Conservation (phyloP, 2,329 filamentous ascomycete species). For the Drechslera avenae region DNA sequence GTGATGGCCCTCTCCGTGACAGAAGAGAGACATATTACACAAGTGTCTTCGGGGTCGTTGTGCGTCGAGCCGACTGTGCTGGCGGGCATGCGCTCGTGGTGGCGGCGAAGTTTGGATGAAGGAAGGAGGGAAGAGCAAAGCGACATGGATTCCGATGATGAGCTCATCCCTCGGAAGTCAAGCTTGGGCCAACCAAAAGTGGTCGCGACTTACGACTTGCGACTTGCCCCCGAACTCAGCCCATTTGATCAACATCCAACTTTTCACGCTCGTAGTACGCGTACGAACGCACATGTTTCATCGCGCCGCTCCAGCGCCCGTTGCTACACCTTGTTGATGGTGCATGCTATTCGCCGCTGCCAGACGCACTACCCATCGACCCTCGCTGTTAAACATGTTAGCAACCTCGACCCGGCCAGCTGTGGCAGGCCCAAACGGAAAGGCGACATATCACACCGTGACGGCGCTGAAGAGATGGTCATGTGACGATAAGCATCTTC, state of each 20-base stretch:
- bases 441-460: constrained; percentile 58
- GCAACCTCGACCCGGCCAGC: constrained; percentile 38
- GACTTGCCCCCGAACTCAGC: constrained; percentile 3
- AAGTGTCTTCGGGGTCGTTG: constrained; percentile 50
- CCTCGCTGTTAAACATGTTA: constrained; percentile 40
- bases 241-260: constrained; percentile 5
- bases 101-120: constrained; percentile 1
- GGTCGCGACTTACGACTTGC: constrained; percentile 26
- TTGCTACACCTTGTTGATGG: neutral
- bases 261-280: constrained; percentile 8
- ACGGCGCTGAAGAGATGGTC: constrained; percentile 87
- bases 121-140: neutral
- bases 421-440: constrained; percentile 35
- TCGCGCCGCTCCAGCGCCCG: neutral
- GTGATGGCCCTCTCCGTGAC: constrained; percentile 74
- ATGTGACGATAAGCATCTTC: constrained; percentile 72
- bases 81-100: constrained; percentile 35
- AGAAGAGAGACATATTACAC: constrained; percentile 84
- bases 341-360: constrained; percentile 36
- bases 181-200: constrained; percentile 22
- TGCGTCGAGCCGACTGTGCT: constrained; percentile 16
- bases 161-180: constrained; percentile 23
- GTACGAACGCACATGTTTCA: constrained; percentile 1
- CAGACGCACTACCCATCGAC: constrained; percentile 25
- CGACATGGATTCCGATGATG: constrained; percentile 11